phyloP scores from a whole-genome alignment of 2,329 filamentous ascomycete genomes.

The Cytospora mali region DNA sequence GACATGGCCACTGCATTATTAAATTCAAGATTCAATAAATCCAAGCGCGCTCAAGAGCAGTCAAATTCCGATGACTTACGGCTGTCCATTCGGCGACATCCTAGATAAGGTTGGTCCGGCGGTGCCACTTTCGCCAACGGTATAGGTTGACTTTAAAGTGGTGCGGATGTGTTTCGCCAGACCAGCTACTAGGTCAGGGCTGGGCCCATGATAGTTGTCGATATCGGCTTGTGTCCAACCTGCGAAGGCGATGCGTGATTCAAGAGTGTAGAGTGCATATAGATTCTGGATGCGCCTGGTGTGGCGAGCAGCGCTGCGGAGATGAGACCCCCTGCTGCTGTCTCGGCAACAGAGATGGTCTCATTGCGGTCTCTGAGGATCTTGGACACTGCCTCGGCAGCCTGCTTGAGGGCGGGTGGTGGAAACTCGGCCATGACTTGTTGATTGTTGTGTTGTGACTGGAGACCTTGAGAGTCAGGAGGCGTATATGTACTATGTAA shows the following conservation, averaged over 20 bases:
- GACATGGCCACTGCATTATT: conserved; percentile 56
- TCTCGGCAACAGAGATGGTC: conserved; percentile 64
- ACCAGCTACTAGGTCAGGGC: conserved; percentile 56
- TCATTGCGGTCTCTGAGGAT: conserved; percentile 58
- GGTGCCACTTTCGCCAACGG: conserved; percentile 62
- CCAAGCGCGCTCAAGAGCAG: neutral
- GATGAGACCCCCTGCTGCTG: conserved; percentile 64
- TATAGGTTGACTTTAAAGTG: conserved; percentile 59
- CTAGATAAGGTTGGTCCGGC: conserved; percentile 63
- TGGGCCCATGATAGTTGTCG: conserved; percentile 61
- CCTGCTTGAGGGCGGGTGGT: conserved; percentile 21
- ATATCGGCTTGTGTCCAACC: conserved; percentile 61
- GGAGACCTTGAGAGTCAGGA: neutral
- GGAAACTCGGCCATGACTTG: conserved; percentile 23
- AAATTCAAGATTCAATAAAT: neutral
- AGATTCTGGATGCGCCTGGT: conserved; percentile 60
- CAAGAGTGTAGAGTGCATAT: conserved; percentile 62
- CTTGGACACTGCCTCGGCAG: conserved; percentile 49
- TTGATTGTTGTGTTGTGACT: neutral
- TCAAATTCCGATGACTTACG: conserved; percentile 39
- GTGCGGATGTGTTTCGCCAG: conserved; percentile 59
- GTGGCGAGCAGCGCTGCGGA: conserved; percentile 60
- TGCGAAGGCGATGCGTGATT: conserved; percentile 58
- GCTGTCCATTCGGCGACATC: conserved; percentile 56
- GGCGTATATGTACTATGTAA: neutral